A percentile compares a stretch with the other conserved stretches of the same genome.
Conservation (phyloP, 306 rosid species). For the Mucuna pruriens region DNA sequence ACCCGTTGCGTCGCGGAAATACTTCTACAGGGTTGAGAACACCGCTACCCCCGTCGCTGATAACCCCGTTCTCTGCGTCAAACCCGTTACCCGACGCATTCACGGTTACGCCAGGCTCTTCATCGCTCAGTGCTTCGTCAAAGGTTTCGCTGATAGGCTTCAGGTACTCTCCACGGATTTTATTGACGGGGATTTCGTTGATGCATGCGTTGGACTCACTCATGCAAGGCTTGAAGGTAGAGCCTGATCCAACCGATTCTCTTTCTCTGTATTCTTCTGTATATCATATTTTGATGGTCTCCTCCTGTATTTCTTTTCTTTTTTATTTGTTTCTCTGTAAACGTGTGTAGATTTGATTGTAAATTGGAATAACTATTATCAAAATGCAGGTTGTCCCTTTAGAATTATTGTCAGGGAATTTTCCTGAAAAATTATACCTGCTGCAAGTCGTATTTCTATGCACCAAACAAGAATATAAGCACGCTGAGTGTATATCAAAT, state of each 20-base stretch:
- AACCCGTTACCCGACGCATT: conserved; percentile 77
- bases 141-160: conserved; percentile 57
- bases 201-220: conserved; percentile 77
- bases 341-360: neutral
- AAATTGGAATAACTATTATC: neutral
- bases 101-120: conserved; percentile 72
- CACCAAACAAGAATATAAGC: too few relatives aligned
- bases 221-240: conserved; percentile 76
- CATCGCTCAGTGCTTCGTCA: conserved; percentile 62
- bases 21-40: conserved; percentile 90
- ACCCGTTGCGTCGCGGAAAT: conserved; percentile 61
- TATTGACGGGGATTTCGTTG: conserved; percentile 82
- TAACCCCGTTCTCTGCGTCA: conserved; percentile 79
- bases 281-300: neutral
- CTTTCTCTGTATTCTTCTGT: neutral
- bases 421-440: neutral
- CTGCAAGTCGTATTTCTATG: too few relatives aligned
- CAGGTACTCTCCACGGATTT: conserved; percentile 86
- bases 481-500: too few relatives aligned
- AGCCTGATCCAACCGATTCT: conserved; percentile 35
- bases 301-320: neutral
- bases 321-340: neutral
- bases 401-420: neutral
- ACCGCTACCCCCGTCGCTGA: conserved; percentile 85
- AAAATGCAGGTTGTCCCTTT: neutral